phyloP scores from a whole-genome alignment of 208 protist species.

The Borovskyia barvae region DNA sequence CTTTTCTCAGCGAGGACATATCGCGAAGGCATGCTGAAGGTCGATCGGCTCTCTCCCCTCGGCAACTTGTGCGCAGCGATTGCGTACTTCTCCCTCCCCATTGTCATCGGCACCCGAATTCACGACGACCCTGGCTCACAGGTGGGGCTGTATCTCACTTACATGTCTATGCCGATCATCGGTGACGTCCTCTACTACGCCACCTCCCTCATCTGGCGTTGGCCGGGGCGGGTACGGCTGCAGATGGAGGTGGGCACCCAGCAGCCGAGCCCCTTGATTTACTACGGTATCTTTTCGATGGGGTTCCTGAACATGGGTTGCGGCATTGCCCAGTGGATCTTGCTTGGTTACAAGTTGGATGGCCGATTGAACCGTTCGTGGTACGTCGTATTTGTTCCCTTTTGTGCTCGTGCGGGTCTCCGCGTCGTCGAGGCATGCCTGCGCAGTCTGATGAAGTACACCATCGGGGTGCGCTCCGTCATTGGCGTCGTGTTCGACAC shows the following conservation, averaged over 20 bases:
- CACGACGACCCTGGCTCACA: slow-evolving; percentile 20
- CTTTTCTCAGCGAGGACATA: slow-evolving; percentile 36
- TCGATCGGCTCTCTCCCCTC: slow-evolving; percentile 72
- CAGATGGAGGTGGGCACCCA: slow-evolving; percentile 75
- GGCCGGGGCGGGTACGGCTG: slow-evolving; percentile 60
- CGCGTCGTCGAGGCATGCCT: slow-evolving; percentile 75
- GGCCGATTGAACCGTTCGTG: slow-evolving; percentile 45
- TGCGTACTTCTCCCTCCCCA: slow-evolving; percentile 61
- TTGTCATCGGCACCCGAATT: slow-evolving; percentile 46
- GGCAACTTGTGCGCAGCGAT: slow-evolving; percentile 69
- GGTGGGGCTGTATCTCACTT: slow-evolving; percentile 42
- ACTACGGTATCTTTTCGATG: slow-evolving; percentile 73
- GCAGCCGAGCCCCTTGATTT: slow-evolving; percentile 49
- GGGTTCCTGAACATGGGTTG: slow-evolving; percentile 60
- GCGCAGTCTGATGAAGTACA: slow-evolving; percentile 70
- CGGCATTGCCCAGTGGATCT: slow-evolving; percentile 75
- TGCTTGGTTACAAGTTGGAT: slow-evolving; percentile 74
- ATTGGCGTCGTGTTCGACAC: slow-evolving; percentile 80
- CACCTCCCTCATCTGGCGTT: slow-evolving; percentile 86
- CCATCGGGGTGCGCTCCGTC: slow-evolving; percentile 55
- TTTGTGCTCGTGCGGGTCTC: slow-evolving; percentile 53
- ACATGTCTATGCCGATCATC: slow-evolving; percentile 69
- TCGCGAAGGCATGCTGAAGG: slow-evolving; percentile 50
- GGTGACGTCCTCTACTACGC: slow-evolving; percentile 80
- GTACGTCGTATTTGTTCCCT: slow-evolving; percentile 80